These are phyloP conservation scores for Daedalea quercina DNA, from an alignment of 768 basidiomycete genomes.

Conservation along the genomic window DNA sequence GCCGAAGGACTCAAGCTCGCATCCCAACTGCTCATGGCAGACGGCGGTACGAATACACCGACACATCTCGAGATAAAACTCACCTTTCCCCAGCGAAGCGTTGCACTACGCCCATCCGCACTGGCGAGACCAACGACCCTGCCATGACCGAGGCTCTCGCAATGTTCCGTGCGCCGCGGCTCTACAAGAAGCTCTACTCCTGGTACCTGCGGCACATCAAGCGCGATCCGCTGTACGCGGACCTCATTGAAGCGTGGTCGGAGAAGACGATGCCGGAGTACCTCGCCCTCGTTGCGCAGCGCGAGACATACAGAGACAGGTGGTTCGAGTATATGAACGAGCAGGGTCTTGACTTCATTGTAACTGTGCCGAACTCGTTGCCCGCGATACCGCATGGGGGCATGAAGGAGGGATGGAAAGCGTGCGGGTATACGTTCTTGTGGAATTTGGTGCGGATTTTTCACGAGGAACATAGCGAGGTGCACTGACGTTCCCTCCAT, in stretches of 20 bases:
- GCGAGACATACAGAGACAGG: conserved; percentile 23
- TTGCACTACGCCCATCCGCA: conserved; percentile 15
- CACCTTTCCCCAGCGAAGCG: conserved; percentile 9
- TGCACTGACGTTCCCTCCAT: not conserved
- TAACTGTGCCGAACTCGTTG: conserved; percentile 32
- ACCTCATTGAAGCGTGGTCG: conserved; percentile 17
- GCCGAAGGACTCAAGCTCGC: conserved; percentile 17
- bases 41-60: conserved; percentile 14
- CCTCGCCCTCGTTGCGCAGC: conserved; percentile 19
- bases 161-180: conserved; percentile 17
- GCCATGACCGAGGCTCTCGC: conserved; percentile 15
- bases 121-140: conserved; percentile 19
- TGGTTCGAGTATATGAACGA: conserved; percentile 21
- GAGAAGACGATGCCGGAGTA: conserved; percentile 23
- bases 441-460: conserved; percentile 35
- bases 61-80: not conserved
- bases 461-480: not conserved
- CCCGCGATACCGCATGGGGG: conserved; percentile 33
- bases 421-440: conserved; percentile 29
- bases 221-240: conserved; percentile 18
- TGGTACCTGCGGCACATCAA: conserved; percentile 21
- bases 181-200: conserved; percentile 21
- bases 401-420: conserved; percentile 26
- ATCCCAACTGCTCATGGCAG: conserved; percentile 17
- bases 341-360: conserved; percentile 29